Conservation (phyloP, 306 rosid species). For the Purshia tridentata region DNA sequence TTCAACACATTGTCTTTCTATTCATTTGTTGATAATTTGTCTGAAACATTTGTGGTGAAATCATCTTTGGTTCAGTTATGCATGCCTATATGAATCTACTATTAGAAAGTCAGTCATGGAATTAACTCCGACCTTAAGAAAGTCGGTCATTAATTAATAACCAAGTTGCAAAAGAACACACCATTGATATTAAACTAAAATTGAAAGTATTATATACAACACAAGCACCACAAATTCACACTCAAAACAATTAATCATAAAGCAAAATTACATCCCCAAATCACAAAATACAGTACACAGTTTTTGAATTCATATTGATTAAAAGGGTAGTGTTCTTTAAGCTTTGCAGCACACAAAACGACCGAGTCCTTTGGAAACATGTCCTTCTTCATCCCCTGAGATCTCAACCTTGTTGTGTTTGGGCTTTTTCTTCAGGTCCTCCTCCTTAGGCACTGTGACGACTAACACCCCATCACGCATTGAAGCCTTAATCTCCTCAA, state of each 20-base stretch:
- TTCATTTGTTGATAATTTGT: too few species aligned
- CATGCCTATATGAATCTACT: too few species aligned
- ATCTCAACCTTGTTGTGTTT: constrained; percentile 31
- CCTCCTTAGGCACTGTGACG: constrained; percentile 47
- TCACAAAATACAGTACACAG: background rate
- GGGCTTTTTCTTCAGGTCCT: constrained; percentile 28
- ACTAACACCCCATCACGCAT: constrained; percentile 53
- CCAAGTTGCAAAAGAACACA: background rate
- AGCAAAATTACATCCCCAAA: background rate
- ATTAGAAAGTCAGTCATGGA: too few species aligned
- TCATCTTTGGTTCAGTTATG: too few species aligned
- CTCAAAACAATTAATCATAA: background rate
- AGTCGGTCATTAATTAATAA: too few species aligned
- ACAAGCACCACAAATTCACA: background rate
- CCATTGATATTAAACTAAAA: background rate
- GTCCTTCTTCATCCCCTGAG: constrained; percentile 30
- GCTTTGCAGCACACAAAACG: constrained; percentile 61
- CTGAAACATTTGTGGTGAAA: too few species aligned
- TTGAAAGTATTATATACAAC: background rate
- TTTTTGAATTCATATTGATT: background rate
- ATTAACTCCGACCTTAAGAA: too few species aligned
- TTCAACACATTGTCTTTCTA: too few species aligned
- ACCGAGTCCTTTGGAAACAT: constrained; percentile 43
- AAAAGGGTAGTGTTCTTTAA: constrained; percentile 12
- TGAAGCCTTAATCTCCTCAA: constrained; percentile 51